Evolutionary conservation across 2,329 filamentous ascomycete genomes (phyloP).

Genomic region (Leptographium wingfieldii): DNA sequence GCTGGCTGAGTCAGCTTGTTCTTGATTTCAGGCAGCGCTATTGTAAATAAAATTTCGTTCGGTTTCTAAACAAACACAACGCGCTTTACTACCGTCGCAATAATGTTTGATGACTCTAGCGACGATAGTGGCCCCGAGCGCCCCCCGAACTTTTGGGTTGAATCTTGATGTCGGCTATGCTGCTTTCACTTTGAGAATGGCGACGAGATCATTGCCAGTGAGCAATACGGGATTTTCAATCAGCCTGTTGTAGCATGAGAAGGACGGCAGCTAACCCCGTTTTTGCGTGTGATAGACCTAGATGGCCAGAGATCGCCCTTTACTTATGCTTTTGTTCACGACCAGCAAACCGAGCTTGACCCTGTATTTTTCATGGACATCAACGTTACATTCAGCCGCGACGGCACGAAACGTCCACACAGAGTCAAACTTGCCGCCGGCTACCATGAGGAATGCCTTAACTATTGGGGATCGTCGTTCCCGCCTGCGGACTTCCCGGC

Average conservation of each 20-base stretch:
- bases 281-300: not conserved
- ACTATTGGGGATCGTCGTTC: not conserved
- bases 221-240: not conserved
- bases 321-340: not conserved
- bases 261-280: not conserved
- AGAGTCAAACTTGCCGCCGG: not conserved
- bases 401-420: not conserved
- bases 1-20: no score
- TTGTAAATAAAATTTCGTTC: no score
- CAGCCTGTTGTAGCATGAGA: not conserved
- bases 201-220: not conserved
- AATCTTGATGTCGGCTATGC: not conserved
- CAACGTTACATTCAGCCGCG: not conserved
- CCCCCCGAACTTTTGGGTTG: not conserved
- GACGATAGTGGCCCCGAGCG: not conserved
- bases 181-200: not conserved
- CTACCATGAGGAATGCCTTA: not conserved
- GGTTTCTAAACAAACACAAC: no score
- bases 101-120: not conserved
- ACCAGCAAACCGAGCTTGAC: not conserved
- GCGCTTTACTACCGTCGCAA: not conserved
- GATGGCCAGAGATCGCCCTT: not conserved
- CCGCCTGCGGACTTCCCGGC: not conserved
- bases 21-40: no score
- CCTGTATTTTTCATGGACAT: not conserved